Percentiles rank a stretch among this genome's conserved stretches.
Conservation (phyloP, 2,329 filamentous ascomycete genomes). For the Ascochyta koolunga region DNA sequence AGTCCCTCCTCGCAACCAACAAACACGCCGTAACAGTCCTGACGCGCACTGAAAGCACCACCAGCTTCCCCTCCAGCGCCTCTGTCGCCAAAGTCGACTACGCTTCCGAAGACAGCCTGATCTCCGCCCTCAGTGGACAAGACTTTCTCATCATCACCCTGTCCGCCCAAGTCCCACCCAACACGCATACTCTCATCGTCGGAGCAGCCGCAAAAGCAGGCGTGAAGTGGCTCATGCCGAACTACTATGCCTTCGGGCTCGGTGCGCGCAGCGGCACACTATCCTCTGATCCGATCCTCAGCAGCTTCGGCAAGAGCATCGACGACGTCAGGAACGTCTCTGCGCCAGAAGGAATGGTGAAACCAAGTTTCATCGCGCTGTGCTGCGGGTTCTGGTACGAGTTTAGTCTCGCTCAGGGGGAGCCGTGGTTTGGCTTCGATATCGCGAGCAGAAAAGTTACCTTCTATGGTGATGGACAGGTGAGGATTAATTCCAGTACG, state of each 20-base stretch:
- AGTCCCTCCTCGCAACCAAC: slow-evolving; percentile 42
- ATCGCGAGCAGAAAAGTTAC: slow-evolving; percentile 37
- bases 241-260: slow-evolving; percentile 43
- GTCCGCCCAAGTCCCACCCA: slow-evolving; percentile 30
- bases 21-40: slow-evolving; percentile 46
- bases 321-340: slow-evolving; percentile 15
- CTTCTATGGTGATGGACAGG: slow-evolving; percentile 42
- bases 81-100: slow-evolving; percentile 48
- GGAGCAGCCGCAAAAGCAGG: slow-evolving; percentile 46
- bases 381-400: slow-evolving; percentile 48
- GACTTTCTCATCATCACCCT: slow-evolving; percentile 52
- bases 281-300: slow-evolving; percentile 1
- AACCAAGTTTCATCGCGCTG: slow-evolving; percentile 14
- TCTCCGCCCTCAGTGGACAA: slow-evolving; percentile 45
- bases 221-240: slow-evolving; percentile 50
- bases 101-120: slow-evolving; percentile 28
- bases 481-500: slow-evolving; percentile 57
- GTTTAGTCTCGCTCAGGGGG: slow-evolving; percentile 40
- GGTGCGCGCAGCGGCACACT: slow-evolving; percentile 6
- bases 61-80: slow-evolving; percentile 47
- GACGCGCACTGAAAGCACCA: slow-evolving; percentile 50
- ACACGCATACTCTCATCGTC: slow-evolving; percentile 40
- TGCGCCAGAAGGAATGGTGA: neutral
- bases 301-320: slow-evolving; percentile 7
- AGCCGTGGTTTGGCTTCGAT: slow-evolving; percentile 46